Conservation (phyloP, 208 protist species). For the Trypanosoma rangeli region DNA sequence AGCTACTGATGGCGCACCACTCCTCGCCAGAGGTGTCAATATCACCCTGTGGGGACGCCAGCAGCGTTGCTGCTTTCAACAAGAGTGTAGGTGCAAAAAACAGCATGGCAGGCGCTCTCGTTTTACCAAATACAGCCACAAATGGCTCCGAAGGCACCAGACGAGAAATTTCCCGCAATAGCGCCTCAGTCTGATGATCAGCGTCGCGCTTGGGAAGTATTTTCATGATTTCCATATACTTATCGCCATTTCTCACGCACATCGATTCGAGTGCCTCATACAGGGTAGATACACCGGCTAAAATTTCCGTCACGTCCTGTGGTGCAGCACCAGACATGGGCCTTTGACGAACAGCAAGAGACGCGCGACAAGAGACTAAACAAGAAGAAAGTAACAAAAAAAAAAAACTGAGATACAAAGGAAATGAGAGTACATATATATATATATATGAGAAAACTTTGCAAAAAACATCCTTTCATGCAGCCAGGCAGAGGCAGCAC, state of each 20-base stretch:
- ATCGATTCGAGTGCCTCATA: constrained; percentile 14
- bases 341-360: not conserved
- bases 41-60: not conserved
- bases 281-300: constrained; percentile 1
- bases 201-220: not conserved
- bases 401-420: constrained; percentile 6
- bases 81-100: constrained; percentile 15
- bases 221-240: not conserved
- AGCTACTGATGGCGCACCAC: constrained; percentile 3
- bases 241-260: not conserved
- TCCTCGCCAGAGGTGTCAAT: not conserved
- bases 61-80: not conserved
- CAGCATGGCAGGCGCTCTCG: constrained; percentile 3
- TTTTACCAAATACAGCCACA: constrained; percentile 5
- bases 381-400: not conserved
- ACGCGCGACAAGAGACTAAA: not conserved
- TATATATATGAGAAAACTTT: constrained; percentile 3
- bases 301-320: not conserved
- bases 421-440: not conserved
- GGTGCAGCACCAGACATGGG: not conserved
- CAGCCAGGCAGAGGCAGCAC: not conserved
- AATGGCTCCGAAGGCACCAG: constrained; percentile 4
- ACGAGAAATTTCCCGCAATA: not conserved
- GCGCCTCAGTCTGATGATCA: not conserved
- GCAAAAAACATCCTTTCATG: constrained; percentile 11